phyloP scores from a whole-genome alignment of 2,329 filamentous ascomycete genomes.

The Verticillium tricorpus region DNA sequence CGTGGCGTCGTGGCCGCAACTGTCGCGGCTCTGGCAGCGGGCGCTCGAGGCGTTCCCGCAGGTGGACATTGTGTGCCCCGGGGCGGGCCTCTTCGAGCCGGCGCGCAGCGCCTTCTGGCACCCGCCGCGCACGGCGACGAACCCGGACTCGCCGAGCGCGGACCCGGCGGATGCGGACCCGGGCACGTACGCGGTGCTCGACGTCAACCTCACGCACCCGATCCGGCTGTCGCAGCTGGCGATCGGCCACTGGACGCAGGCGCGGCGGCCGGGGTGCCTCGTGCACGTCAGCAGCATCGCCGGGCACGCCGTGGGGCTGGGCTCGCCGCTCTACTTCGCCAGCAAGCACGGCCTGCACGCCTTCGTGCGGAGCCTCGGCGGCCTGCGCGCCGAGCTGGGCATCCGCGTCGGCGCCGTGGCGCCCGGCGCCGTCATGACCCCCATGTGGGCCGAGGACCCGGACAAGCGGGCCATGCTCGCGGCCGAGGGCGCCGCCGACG shows the following conservation, averaged over 20 bases:
- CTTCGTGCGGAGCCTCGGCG: slow-evolving; percentile 26
- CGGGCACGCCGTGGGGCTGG: slow-evolving; percentile 21
- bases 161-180: slow-evolving; percentile 22
- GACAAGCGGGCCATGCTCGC: slow-evolving; percentile 21
- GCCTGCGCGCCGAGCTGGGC: slow-evolving; percentile 24
- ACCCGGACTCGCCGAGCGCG: slow-evolving; percentile 18
- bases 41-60: slow-evolving; percentile 21
- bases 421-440: slow-evolving; percentile 27
- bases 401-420: slow-evolving; percentile 27
- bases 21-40: slow-evolving; percentile 23
- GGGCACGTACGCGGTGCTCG: slow-evolving; percentile 28
- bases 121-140: slow-evolving; percentile 23
- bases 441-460: slow-evolving; percentile 26
- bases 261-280: slow-evolving; percentile 21
- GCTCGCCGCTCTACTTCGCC: slow-evolving; percentile 30
- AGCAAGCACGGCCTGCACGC: slow-evolving; percentile 32
- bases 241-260: slow-evolving; percentile 29
- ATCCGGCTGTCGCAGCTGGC: slow-evolving; percentile 33
- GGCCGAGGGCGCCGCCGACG: slow-evolving; percentile 8
- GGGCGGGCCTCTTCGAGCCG: slow-evolving; percentile 33
- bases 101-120: slow-evolving; percentile 30
- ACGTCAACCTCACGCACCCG: slow-evolving; percentile 31
- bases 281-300: slow-evolving; percentile 29
- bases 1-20: slow-evolving; percentile 30
- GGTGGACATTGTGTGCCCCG: slow-evolving; percentile 31